These are phyloP conservation scores for Pseudonectria buxi DNA, from an alignment of 2,329 filamentous ascomycete genomes.

Conservation along the genomic window DNA sequence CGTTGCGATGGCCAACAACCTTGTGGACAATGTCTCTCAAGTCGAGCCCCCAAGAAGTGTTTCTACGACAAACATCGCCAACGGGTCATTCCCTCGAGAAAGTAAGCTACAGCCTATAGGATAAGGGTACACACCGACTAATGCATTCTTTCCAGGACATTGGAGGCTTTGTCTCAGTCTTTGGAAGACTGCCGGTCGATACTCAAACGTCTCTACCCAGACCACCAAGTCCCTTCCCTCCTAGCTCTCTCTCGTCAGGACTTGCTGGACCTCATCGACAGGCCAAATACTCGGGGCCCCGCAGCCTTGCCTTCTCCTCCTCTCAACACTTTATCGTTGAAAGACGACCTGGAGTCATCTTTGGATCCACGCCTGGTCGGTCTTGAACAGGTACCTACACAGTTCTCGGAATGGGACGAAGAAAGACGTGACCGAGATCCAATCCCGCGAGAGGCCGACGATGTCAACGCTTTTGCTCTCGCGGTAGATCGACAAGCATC, in stretches of 20 bases:
- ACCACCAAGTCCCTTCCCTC: constrained; percentile 44
- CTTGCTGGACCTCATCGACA: constrained; percentile 50
- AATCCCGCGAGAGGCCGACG: constrained; percentile 50
- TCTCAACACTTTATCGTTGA: constrained; percentile 42
- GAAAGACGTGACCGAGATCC: constrained; percentile 47
- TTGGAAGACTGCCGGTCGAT: constrained; percentile 60
- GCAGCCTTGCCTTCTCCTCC: constrained; percentile 46
- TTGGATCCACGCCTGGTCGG: constrained; percentile 41
- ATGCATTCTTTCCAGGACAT: constrained; percentile 33
- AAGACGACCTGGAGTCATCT: constrained; percentile 43
- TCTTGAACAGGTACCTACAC: constrained; percentile 63
- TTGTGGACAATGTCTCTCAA: constrained; percentile 76
- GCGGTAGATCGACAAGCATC: constrained; percentile 52
- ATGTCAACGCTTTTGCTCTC: constrained; percentile 50
- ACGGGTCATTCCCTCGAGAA: constrained; percentile 69
- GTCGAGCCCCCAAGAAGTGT: constrained; percentile 70
- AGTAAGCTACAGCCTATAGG: constrained; percentile 45
- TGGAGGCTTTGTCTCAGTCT: constrained; percentile 57
- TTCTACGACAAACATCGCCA: constrained; percentile 77
- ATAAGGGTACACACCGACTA: neutral
- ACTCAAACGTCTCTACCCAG: constrained; percentile 56
- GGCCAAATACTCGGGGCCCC: constrained; percentile 34
- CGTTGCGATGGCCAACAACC: constrained; percentile 77
- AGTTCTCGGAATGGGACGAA: constrained; percentile 63
- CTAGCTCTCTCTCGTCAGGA: constrained; percentile 52